phyloP scores from a whole-genome alignment of 257 asterid species.

The Solanum acaule region DNA sequence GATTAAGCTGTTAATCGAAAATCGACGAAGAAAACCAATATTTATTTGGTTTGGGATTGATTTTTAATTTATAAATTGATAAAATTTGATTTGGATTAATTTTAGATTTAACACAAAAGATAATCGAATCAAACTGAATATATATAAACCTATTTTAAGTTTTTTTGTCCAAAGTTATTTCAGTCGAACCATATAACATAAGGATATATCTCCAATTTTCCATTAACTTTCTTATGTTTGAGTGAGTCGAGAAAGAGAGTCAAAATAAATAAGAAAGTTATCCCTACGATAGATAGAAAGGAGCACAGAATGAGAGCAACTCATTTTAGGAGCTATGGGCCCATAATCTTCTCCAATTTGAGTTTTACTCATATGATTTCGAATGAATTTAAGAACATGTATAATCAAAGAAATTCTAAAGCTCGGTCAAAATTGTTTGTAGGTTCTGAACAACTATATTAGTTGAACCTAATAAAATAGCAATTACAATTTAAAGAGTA shows the following conservation, averaged over 20 bases:
- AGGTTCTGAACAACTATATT: rapidly evolving
- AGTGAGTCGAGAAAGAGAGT: not conserved
- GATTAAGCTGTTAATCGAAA: not conserved
- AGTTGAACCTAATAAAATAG: not conserved
- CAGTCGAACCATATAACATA: not conserved
- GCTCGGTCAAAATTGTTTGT: not conserved
- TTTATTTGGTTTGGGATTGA: not conserved
- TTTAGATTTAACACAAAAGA: not conserved
- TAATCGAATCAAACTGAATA: too few species aligned
- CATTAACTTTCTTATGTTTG: not conserved
- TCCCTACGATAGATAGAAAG: not conserved
- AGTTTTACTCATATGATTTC: too few species aligned
- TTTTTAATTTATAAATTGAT: not conserved
- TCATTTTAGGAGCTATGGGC: not conserved
- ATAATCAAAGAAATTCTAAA: not conserved
- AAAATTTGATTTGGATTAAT: not conserved
- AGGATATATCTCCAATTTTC: not conserved
- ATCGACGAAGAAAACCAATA: not conserved
- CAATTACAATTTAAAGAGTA: too few species aligned
- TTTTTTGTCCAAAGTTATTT: too few species aligned
- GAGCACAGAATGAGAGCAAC: not conserved
- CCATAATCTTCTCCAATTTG: too few species aligned
- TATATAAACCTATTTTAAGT: too few species aligned
- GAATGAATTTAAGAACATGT: not conserved
- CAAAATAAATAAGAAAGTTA: not conserved